Percentiles rank a stretch among this genome's conserved stretches.
Evolutionary conservation across 1,284 basidiomycete species (phyloP).

Genomic region (Puccinia polysora): DNA sequence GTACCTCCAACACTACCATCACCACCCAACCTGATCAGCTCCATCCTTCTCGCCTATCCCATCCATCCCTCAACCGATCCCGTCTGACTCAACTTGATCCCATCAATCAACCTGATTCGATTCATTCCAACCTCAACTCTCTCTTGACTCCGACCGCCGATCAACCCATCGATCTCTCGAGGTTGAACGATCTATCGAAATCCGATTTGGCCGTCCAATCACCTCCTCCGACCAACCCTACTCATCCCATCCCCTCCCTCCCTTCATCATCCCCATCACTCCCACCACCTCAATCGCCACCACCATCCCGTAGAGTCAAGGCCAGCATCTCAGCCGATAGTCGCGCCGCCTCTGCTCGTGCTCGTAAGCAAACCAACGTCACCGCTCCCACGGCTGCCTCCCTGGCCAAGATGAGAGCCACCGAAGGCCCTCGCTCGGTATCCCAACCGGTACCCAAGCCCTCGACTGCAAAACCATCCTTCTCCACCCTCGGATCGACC

Average conservation of each 20-base stretch:
- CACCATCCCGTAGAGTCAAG: conserved; percentile 4
- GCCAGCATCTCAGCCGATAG: conserved; percentile 17
- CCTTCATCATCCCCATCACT: background rate
- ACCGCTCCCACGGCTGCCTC: conserved; percentile 40
- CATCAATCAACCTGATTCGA: no score
- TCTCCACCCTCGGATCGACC: background rate
- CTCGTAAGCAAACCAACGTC: conserved; percentile 23
- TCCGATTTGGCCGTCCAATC: conserved; percentile 16
- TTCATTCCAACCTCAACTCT: background rate
- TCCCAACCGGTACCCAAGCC: background rate
- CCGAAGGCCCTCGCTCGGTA: background rate
- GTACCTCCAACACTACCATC: background rate
- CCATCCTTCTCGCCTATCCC: no score
- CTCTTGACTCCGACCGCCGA: background rate
- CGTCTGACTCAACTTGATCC: no score
- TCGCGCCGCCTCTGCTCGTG: background rate
- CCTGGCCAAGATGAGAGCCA: conserved; percentile 19
- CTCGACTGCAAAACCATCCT: background rate
- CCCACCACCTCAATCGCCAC: background rate
- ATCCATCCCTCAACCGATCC: background rate
- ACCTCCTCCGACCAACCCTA: background rate
- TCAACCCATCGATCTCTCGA: conserved; percentile 6
- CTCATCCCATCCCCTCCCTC: no score
- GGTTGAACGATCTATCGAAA: background rate
- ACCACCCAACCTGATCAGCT: background rate